Evolutionary conservation across 2,329 filamentous ascomycete species (phyloP), one percentile per base, ranked within the genome.

Genomic region (Colletotrichum costaricense): DNA sequence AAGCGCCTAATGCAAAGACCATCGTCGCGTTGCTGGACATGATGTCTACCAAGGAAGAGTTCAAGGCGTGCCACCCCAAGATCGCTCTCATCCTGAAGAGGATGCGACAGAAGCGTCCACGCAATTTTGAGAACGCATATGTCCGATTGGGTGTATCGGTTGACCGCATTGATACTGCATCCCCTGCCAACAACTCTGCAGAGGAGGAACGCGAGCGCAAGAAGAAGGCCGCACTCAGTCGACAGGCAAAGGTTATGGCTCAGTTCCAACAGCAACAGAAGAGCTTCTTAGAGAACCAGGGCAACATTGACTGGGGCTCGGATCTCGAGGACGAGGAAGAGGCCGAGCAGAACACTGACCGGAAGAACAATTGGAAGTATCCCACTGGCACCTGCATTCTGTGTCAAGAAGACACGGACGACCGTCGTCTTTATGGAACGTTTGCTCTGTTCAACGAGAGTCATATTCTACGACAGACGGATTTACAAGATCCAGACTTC

Each of bases 261-360:
- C 95, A 98, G 80, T 98, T 99, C 83, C 97, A 98, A 81, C 93
- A 98, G 80, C 96, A 99, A 80, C 97, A 98, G 81, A 96, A 97
- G 83, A 97, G 91, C 78, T 99, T 99, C 83, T 86, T 99, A 84
- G 93, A 94, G 69, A 97, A 93, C 76, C 95, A 98, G 81, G 93
- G 91, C n/a, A 88, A 92, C 55, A 90, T 98, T 73, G 94, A 98
- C 81, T 98, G 95, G 93, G 95, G 94, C 16, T 85, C 84, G 49
- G 93, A 97, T 73, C 90, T 95, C 63, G 94, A 94, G n/a, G 91
- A 93, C 52, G 88, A 92, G 30, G 93, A 97, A 59, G 89, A 94
- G 33, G 92, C 93, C 67, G 91, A 94, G 74, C 81, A 63, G 84
- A 86, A 88, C 12, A 91, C 94, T 77, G 90, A 92, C 77, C 89